phyloP scores from a whole-genome alignment of 257 asterid genomes.

The Verbena officinalis region DNA sequence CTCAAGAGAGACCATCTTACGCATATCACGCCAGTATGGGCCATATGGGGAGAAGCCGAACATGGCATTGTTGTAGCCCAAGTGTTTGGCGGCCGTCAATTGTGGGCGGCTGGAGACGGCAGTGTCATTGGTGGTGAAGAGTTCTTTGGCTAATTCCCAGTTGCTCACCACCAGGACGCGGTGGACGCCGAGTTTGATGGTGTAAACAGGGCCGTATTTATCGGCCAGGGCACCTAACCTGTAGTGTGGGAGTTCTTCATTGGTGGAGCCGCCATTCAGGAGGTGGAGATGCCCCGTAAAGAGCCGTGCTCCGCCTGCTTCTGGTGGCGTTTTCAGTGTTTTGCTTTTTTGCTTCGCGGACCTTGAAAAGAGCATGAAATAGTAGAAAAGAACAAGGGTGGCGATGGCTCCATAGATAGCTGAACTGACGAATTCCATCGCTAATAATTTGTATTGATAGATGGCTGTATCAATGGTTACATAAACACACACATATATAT shows the following conservation, averaged over 20 bases:
- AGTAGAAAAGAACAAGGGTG: conserved; percentile 3
- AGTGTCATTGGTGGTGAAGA: conserved; percentile 40
- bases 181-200: conserved; percentile 36
- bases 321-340: conserved; percentile 19
- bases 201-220: conserved; percentile 33
- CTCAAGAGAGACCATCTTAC: conserved; percentile 34
- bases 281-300: conserved; percentile 44
- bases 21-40: conserved; percentile 34
- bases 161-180: conserved; percentile 44
- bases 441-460: not conserved
- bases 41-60: conserved; percentile 39
- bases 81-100: conserved; percentile 17
- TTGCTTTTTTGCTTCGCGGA: not conserved
- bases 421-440: conserved; percentile 27
- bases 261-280: conserved; percentile 28
- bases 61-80: conserved; percentile 14
- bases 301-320: conserved; percentile 42
- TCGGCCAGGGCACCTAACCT: conserved; percentile 33
- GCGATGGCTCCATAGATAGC: conserved; percentile 14
- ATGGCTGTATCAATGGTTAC: too few relatives aligned
- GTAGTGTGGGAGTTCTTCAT: conserved; percentile 29
- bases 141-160: conserved; percentile 32
- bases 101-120: conserved; percentile 32
- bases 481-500: too few relatives aligned
- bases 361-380: not conserved